Base-by-base conservation (phyloP, 2,329 filamentous ascomycete species). In the Clarireedia homoeocarpa region DNA sequence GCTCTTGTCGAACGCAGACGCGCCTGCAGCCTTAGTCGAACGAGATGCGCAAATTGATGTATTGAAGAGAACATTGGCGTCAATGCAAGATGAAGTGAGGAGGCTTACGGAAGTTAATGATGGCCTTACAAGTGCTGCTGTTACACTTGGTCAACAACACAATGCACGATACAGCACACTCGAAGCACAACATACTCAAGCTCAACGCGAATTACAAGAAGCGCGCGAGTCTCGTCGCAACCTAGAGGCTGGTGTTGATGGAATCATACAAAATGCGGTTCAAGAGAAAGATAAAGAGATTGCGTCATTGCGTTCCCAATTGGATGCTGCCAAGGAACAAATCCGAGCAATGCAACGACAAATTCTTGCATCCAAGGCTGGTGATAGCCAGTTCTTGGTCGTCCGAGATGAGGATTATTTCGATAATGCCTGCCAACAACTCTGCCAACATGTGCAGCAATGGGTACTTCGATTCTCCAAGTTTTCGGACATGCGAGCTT, bases 391-490 rank as follows among this genome's bases (percentile, higher is more conserved):
- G 62, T 92, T 95, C 73, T 84, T 97, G 60, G 81, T 81, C 49
- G 78, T 91, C 59, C 83, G 83, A 62, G 91, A 96, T 68, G 91
- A 96, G 71, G 91, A 96, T 73, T 91, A 96, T 76, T 97, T 99
- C 69, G 91, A 96, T 67, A 84, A 84, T 66, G 88, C 91, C 44
- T 99, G 94, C 70, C 91, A 96, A 71, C 88, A 95, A 71, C 83
- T 99, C 46, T 99, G 91, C 73, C 88, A 92, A 64, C 91, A 96
- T 70, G 90, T 96, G 44, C 91, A 96, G 71, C 91, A 96, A 74
- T 99, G 94, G 94, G 91, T 99, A 51, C 76, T 96, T 63, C 89
- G 94, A 67, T 99, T 99, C 77, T 96, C 91, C 65, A 97, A 97
- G 71, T 94, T 95, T 73, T 97, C 91, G 49, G 92, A 97, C 72